Conservation (phyloP, 768 basidiomycete species). For the Lentinula boryana region DNA sequence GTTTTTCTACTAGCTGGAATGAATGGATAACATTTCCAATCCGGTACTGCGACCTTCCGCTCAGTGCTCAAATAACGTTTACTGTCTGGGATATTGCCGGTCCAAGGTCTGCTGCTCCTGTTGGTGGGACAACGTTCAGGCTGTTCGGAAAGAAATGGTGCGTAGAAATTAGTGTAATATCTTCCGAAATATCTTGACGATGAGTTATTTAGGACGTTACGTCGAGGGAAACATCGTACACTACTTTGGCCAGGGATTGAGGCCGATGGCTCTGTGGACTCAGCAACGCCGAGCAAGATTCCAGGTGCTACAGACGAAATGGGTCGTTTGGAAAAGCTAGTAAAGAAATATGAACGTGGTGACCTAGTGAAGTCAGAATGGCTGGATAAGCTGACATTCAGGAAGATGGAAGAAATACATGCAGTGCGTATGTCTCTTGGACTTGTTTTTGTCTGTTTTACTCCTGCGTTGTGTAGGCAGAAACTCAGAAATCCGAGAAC, state of each 20-base stretch:
- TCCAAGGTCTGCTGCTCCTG: conserved; percentile 69
- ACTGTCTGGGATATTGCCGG: conserved; percentile 96
- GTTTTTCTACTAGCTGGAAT: conserved; percentile 55
- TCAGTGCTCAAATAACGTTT: conserved; percentile 84
- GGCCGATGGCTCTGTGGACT: conserved; percentile 80
- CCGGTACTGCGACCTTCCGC: conserved; percentile 88
- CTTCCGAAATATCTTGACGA: neutral
- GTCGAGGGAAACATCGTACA: conserved; percentile 87
- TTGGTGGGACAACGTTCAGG: conserved; percentile 87
- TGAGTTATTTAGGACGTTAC: conserved; percentile 57
- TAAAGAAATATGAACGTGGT: conserved; percentile 95
- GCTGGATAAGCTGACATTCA: conserved; percentile 89
- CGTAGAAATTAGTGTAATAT: conserved; percentile 12
- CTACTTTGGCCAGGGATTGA: conserved; percentile 77
- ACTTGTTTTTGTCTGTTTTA: neutral
- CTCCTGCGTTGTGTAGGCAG: conserved; percentile 45
- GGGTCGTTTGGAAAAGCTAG: conserved; percentile 90
- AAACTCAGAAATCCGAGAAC: conserved; percentile 87
- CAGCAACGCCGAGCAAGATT: conserved; percentile 84
- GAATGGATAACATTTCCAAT: conserved; percentile 92
- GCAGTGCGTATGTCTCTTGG: conserved; percentile 44
- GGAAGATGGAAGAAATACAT: conserved; percentile 94
- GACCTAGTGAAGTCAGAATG: conserved; percentile 94
- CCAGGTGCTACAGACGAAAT: conserved; percentile 76
- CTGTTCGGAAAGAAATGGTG: conserved; percentile 94